A percentile compares a stretch with the other conserved stretches of the same genome.
Conservation (phyloP, 352 stramenopile species). For the Globisporangium splendens region DNA sequence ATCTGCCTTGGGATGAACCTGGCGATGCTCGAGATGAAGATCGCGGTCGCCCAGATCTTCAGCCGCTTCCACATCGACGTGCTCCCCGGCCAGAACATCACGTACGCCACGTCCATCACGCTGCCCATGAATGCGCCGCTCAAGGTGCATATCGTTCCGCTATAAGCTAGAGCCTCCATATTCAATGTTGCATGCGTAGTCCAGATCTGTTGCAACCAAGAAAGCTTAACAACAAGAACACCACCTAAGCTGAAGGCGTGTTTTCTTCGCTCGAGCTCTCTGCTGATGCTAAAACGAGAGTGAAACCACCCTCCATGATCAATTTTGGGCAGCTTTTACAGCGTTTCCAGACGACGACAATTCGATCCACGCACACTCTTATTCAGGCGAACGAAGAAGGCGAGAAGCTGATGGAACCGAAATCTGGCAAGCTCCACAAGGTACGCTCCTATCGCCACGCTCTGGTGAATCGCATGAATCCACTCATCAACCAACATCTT, state of each 20-base stretch:
- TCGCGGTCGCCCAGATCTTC: conserved; percentile 29
- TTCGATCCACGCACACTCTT: no score
- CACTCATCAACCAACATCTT: no score
- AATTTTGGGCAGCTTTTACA: no score
- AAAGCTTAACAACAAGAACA: no score
- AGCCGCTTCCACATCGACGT: conserved; percentile 26
- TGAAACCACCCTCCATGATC: not conserved
- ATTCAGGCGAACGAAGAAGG: no score
- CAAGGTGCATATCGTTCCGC: not conserved
- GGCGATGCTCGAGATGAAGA: conserved; percentile 47
- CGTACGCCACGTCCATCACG: conserved; percentile 20
- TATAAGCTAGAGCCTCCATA: not conserved
- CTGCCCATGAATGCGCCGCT: conserved; percentile 16
- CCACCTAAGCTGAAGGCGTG: not conserved
- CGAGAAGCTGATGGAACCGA: conserved; percentile 33
- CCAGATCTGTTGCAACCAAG: no score
- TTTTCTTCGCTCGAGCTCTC: not conserved
- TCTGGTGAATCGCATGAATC: no score
- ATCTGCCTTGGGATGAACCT: no score
- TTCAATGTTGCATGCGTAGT: not conserved
- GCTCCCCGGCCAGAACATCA: conserved; percentile 10
- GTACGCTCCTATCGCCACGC: conserved; percentile 10
- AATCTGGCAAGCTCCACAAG: conserved; percentile 68
- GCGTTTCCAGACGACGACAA: no score
- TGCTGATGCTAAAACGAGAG: not conserved